Percentiles rank a stretch among this genome's conserved stretches.
Conservation (phyloP, 495 filamentous ascomycete genomes). For the Letharia columbiana region DNA sequence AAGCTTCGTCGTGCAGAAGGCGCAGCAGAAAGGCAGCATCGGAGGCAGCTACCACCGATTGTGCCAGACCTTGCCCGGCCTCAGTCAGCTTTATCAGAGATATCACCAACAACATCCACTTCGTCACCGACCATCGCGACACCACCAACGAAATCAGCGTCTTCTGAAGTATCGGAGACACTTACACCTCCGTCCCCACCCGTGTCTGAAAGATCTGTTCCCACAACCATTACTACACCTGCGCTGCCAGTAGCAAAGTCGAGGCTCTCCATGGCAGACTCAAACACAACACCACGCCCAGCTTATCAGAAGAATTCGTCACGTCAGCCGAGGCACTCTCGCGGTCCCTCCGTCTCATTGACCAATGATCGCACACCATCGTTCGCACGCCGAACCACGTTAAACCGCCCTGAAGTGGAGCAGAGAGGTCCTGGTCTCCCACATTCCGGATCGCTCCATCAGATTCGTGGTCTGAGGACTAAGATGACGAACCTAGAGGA, state of each 20-base stretch:
- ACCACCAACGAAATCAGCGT: conserved; percentile 56
- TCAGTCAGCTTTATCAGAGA: conserved; percentile 41
- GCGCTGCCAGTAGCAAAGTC: conserved; percentile 30
- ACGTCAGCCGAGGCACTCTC: conserved; percentile 37
- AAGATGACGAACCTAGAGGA: conserved; percentile 96
- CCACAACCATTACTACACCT: conserved; percentile 35
- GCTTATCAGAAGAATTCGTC: conserved; percentile 26
- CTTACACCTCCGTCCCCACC: conserved; percentile 64
- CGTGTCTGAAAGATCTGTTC: conserved; percentile 42
- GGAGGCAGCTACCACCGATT: conserved; percentile 41
- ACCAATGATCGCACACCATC: conserved; percentile 38
- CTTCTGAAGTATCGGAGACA: conserved; percentile 64
- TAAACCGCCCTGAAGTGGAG: conserved; percentile 31
- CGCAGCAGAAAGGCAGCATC: conserved; percentile 42
- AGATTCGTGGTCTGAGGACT: conserved; percentile 84
- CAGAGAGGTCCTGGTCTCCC: conserved; percentile 44
- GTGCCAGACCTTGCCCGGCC: conserved; percentile 27
- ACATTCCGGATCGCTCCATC: conserved; percentile 77
- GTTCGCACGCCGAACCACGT: conserved; percentile 33
- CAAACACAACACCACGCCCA: conserved; percentile 44
- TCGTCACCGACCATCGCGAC: conserved; percentile 67
- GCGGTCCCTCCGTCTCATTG: conserved; percentile 45
- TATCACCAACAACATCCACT: conserved; percentile 54
- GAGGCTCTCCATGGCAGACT: conserved; percentile 34
- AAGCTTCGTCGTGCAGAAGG: conserved; percentile 67